Evolutionary conservation across 768 basidiomycete species (phyloP).

Genomic region (Rhodocollybia butyracea): DNA sequence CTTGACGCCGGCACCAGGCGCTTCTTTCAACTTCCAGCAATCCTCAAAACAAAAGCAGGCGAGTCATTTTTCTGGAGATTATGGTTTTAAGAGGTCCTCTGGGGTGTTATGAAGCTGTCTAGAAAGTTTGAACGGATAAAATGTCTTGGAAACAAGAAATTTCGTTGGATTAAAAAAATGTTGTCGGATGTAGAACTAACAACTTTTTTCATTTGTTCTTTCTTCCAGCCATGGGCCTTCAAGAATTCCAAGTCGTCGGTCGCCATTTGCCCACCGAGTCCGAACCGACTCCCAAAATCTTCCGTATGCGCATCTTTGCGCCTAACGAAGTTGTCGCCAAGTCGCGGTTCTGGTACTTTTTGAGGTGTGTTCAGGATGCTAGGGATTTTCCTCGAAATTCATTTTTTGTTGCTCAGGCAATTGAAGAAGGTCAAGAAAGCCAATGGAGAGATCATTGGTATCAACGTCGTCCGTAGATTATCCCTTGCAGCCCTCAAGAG

Average conservation of each 20-base stretch:
- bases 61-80: too few species aligned
- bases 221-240: conserved; percentile 56
- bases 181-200: too few species aligned
- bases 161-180: too few species aligned
- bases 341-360: conserved; percentile 99
- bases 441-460: conserved; percentile 97
- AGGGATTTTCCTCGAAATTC: not conserved
- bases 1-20: too few species aligned
- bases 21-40: too few species aligned
- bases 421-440: conserved; percentile 99
- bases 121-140: too few species aligned
- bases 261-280: conserved; percentile 93
- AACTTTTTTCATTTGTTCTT: not conserved
- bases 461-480: conserved; percentile 89
- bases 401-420: conserved; percentile 50
- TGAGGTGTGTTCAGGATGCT: conserved; percentile 53
- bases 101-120: too few species aligned
- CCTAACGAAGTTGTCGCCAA: conserved; percentile 99
- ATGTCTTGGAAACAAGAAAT: too few species aligned
- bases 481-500: conserved; percentile 75
- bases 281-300: conserved; percentile 96
- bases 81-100: too few species aligned
- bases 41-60: too few species aligned
- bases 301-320: conserved; percentile 99
- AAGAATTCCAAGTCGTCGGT: conserved; percentile 96